phyloP scores from a whole-genome alignment of 2,329 filamentous ascomycete species.

The Clonostachys solani region DNA sequence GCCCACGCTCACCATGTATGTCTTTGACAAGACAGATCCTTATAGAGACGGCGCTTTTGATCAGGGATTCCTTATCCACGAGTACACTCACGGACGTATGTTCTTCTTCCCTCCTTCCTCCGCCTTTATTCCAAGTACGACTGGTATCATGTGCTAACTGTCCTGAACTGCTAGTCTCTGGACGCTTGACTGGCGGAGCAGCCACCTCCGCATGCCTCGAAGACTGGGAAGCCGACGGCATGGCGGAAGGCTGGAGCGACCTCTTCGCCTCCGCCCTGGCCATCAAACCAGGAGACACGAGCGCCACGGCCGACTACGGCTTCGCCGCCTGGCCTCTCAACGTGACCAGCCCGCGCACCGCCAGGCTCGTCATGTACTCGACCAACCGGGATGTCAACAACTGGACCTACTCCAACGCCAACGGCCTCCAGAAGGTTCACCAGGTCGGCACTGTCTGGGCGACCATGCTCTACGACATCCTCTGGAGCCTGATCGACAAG shows the following conservation, averaged over 20 bases:
- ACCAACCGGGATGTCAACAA: conserved; percentile 31
- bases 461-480: conserved; percentile 45
- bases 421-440: conserved; percentile 28
- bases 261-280: conserved; percentile 43
- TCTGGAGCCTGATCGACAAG: conserved; percentile 48
- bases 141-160: too few relatives aligned
- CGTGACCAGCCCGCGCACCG: conserved; percentile 31
- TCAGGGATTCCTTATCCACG: conserved; percentile 49
- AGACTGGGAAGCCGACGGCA: conserved; percentile 35
- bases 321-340: conserved; percentile 41
- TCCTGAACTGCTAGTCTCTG: conserved; percentile 24
- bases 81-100: conserved; percentile 37
- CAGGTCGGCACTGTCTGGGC: conserved; percentile 39
- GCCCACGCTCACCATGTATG: conserved; percentile 36
- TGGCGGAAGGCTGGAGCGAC: conserved; percentile 48
- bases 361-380: conserved; percentile 39
- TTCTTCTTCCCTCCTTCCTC: conserved; percentile 21
- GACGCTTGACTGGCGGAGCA: conserved; percentile 46
- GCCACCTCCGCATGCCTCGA: conserved; percentile 38
- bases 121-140: conserved; percentile 17
- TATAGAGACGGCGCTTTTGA: conserved; percentile 46
- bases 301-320: conserved; percentile 30
- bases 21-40: conserved; percentile 39
- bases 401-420: conserved; percentile 33
- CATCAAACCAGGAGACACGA: conserved; percentile 36